Evolutionary conservation across 352 stramenopile genomes (phyloP), one percentile per base, ranked within the genome.

Genomic region (Thraustotheca clavata): DNA sequence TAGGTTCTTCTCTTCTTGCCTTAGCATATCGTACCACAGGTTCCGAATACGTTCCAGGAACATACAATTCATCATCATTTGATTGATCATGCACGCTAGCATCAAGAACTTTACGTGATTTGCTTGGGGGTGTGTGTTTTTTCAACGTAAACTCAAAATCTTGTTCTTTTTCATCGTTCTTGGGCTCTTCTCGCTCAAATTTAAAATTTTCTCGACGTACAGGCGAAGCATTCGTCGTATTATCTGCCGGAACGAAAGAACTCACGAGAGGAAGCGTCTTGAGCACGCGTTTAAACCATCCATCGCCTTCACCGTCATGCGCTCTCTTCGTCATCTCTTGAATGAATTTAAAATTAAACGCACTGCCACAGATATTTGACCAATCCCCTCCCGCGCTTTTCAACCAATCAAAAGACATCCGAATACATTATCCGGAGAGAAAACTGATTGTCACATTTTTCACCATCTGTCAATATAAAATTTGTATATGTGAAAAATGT

Each of bases 291-390:
- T 31, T 31, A 52, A 31, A 24, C 7, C 24, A 11, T 7, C 43
- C 43, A 52, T 24, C 43, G 43, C 43, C 43, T 12, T 65, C 57
- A 40, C 57, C 57, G 16, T 65, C 57, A 46, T 54, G 47, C 57
- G 57, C 46, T 12, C 57, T 40, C 57, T 65, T 65, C 57, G 57
- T 52, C 43, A 31, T 18, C 43, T 52, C 34, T 52, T 24, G 43
- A 24, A 24, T 31, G 43, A 31, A 47, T 47, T 47, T 27, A 35
- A 14, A 24, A 18, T 14, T 52, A 18, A 14, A 11, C 43, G 43
- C n/a, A n/a, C n/a, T 24, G 43, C 57, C 57, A 65, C 57, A 65
- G 35, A 54, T 54, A 55, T 50, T 65, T 43, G 35, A 55, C 57
- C 57, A 65, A 65, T 65, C 57, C 52, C 3, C 4, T 20, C 18